A percentile compares a stretch with the other conserved stretches of the same genome.
phyloP scores from a whole-genome alignment of 257 asterid genomes.

The Echites panduratus region DNA sequence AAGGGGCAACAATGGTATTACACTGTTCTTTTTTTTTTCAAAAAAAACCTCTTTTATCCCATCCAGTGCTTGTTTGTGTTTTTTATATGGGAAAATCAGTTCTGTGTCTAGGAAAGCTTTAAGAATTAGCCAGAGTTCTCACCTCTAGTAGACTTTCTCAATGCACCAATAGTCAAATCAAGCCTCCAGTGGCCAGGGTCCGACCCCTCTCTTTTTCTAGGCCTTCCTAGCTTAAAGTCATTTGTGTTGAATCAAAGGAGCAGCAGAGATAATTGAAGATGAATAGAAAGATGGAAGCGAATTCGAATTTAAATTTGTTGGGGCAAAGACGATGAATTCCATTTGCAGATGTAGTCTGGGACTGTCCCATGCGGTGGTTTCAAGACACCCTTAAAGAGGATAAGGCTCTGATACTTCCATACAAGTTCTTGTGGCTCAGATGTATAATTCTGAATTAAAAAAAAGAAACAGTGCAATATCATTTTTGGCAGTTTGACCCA shows the following conservation, averaged over 20 bases:
- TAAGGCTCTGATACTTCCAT: conserved; percentile 58
- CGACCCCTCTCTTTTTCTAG: conserved; percentile 33
- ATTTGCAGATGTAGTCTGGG: conserved; percentile 77
- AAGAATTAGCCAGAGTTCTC: conserved; percentile 49
- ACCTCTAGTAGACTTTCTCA: conserved; percentile 34
- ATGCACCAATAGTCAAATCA: conserved; percentile 38
- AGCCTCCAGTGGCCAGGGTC: conserved; percentile 28
- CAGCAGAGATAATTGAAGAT: conserved; percentile 14
- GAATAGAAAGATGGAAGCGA: conserved; percentile 45
- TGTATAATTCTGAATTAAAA: too few species aligned
- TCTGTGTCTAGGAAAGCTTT: conserved; percentile 43
- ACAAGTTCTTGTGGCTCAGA: conserved; percentile 99
- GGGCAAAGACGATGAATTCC: conserved; percentile 51
- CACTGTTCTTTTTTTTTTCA: too few species aligned
- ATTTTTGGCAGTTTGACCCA: too few species aligned
- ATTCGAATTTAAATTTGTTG: conserved; percentile 11
- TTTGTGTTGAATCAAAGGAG: conserved; percentile 11
- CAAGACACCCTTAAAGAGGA: conserved; percentile 90
- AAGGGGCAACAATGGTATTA: too few species aligned
- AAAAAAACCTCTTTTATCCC: too few species aligned
- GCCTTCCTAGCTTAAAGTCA: conserved; percentile 22
- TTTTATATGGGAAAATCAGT: conserved; percentile 67
- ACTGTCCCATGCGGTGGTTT: conserved; percentile 87
- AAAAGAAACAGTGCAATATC: too few species aligned
- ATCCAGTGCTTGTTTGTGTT: too few species aligned